Evolutionary conservation across 352 stramenopile genomes (phyloP).

Genomic region (Phytophthora pini): DNA sequence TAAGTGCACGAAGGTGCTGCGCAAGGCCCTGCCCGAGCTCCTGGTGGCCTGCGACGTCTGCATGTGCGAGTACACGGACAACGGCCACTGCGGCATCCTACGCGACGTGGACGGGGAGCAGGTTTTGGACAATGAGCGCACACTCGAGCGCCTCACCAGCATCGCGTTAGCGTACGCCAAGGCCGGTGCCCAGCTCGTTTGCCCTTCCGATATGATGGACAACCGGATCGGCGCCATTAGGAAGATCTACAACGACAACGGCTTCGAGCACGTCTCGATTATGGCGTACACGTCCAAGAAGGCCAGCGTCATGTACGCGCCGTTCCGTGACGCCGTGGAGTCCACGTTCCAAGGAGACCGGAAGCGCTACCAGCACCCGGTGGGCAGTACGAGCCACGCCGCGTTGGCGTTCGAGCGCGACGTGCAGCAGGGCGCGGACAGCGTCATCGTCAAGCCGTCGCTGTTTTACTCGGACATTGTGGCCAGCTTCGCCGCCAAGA

Average conservation of each 20-base stretch:
- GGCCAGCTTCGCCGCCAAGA: slow-evolving; percentile 91
- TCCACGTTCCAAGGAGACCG: slow-evolving; percentile 94
- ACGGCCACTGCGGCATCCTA: slow-evolving; percentile 88
- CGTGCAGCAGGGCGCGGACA: slow-evolving; percentile 94
- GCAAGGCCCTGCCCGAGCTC: slow-evolving; percentile 71
- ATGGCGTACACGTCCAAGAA: slow-evolving; percentile 99
- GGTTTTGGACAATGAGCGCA: slow-evolving; percentile 97
- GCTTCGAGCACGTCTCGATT: slow-evolving; percentile 98
- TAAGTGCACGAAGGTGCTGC: slow-evolving; percentile 66
- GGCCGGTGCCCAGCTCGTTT: slow-evolving; percentile 98
- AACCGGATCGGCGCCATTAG: slow-evolving; percentile 96
- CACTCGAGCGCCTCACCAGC: slow-evolving; percentile 95
- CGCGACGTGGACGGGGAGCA: slow-evolving; percentile 93
- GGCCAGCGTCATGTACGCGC: slow-evolving; percentile 95
- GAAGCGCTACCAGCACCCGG: slow-evolving; percentile 98
- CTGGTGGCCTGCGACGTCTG: slow-evolving; percentile 89
- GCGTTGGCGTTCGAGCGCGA: slow-evolving; percentile 83
- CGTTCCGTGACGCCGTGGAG: slow-evolving; percentile 98
- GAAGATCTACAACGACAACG: slow-evolving; percentile 94
- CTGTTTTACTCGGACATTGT: slow-evolving; percentile 99
- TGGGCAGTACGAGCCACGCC: slow-evolving; percentile 85
- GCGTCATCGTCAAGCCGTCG: slow-evolving; percentile 99
- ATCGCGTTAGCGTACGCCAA: slow-evolving; percentile 96
- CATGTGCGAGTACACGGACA: slow-evolving; percentile 92
- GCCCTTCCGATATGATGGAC: slow-evolving; percentile 98